Evolutionary conservation across 2,329 filamentous ascomycete genomes (phyloP), one percentile per base, ranked within the genome.

Genomic region (Monilinia polystroma): DNA sequence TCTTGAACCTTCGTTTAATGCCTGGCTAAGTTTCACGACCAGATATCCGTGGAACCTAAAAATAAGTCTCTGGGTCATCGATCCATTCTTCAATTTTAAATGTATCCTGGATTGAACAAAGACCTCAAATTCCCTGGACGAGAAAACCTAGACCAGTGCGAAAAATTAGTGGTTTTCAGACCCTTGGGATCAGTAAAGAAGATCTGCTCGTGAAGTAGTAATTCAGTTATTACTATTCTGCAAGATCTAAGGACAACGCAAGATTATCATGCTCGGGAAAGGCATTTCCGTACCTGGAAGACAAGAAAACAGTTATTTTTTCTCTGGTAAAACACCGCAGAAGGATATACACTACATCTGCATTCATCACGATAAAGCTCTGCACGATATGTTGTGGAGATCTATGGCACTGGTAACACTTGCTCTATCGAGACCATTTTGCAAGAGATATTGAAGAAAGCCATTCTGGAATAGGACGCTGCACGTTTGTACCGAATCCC

Each of bases 31-130:
- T 26, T 5, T 18, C 29, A 60, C 58, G 38, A 7, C 7, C 3
- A n/a, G 20, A 14, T 23, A 4, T 60, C 14, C 38, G 58, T 62
- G 32, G 11, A 51, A 38, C 58, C 35, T 8, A 62, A n/a, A 62
- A 51, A 62, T 45, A 51, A 62, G 14, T 38, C 32, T n/a, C 51
- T 62, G 58, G 58, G 45, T 62, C 58, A 51, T 62, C 32, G 29
- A 51, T 60, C 8, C 20, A 51, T 41, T 51, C 45, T 51, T 51
- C 58, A 20, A 12, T 20, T 12, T 26, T 23, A 35, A 43, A 26
- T 62, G 29, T 26, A 20, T 51, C 14, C 14, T 10, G 14, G 35
- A 51, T 26, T 38, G 20, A 38, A 38, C n/a, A 18, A 7, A 1
- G 47, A 58, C 32, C 16, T 47, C 47, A 52, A 38, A 35, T 18